Percentiles rank a stretch among this genome's conserved stretches.
Conservation (phyloP, 2,329 filamentous ascomycete genomes). For the Fusarium dimerum region DNA sequence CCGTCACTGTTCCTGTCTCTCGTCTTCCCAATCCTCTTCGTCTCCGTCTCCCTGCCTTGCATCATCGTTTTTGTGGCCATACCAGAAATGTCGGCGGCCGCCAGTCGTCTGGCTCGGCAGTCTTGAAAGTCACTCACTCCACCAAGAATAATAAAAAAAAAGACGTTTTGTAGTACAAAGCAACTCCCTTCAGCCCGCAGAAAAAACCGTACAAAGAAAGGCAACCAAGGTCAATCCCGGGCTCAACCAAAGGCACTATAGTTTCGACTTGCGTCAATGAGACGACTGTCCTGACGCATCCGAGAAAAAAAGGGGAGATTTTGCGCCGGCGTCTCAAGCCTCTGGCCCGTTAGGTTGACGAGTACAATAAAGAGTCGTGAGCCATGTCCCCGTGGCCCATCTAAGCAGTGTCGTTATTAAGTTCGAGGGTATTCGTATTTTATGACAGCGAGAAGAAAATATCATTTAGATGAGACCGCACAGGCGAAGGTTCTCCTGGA, state of each 20-base stretch:
- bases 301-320: too few relatives aligned
- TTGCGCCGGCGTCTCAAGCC: constrained; percentile 11
- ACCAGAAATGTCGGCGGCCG: too few relatives aligned
- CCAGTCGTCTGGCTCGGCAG: constrained; percentile 9
- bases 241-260: constrained; percentile 30
- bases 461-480: constrained; percentile 87
- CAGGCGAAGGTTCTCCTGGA: constrained; percentile 97
- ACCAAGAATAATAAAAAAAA: constrained; percentile 14
- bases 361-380: constrained; percentile 41
- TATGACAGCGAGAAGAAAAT: constrained; percentile 38
- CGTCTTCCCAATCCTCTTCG: constrained; percentile 14
- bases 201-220: constrained; percentile 32
- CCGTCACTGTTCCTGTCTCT: constrained; percentile 19
- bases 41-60: constrained; percentile 20
- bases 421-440: constrained; percentile 46
- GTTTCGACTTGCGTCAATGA: constrained; percentile 10
- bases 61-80: constrained; percentile 13
- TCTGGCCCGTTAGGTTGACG: constrained; percentile 31
- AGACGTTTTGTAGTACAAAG: constrained; percentile 35
- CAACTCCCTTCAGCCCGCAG: constrained; percentile 32
- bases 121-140: constrained; percentile 26
- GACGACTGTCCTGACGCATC: background rate
- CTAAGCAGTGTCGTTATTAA: constrained; percentile 41
- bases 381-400: constrained; percentile 41
- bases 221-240: constrained; percentile 31